Conservation (phyloP, 768 basidiomycete species). For the Phlebiopsis flavidoalba region DNA sequence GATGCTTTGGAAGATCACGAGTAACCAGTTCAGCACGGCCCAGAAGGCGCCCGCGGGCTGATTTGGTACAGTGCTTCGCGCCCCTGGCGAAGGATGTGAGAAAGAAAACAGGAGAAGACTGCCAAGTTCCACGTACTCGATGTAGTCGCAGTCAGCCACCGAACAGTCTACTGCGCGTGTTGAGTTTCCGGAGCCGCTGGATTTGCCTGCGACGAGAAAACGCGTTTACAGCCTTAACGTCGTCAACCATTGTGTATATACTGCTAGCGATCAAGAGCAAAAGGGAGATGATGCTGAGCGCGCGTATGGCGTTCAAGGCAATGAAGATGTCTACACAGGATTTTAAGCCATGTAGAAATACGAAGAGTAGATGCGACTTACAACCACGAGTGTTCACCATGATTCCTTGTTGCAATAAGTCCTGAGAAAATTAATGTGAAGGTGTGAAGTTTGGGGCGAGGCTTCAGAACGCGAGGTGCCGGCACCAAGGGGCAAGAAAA, state of each 20-base stretch:
- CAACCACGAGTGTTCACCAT: slow-evolving; percentile 8
- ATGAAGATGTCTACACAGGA: slow-evolving; percentile 52
- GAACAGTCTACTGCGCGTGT: slow-evolving; percentile 32
- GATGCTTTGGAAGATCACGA: slow-evolving; percentile 81
- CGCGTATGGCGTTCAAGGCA: slow-evolving; percentile 72
- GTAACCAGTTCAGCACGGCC: slow-evolving; percentile 81
- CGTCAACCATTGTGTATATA: slow-evolving; percentile 65
- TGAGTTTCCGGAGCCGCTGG: slow-evolving; percentile 25
- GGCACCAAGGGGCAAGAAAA: slow-evolving; percentile 1
- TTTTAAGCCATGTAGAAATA: background rate
- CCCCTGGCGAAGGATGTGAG: slow-evolving; percentile 33
- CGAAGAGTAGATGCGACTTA: background rate
- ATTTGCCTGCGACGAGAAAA: slow-evolving; percentile 35
- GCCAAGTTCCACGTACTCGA: slow-evolving; percentile 44
- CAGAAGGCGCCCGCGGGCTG: slow-evolving; percentile 90
- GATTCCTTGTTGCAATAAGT: background rate
- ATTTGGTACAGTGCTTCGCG: slow-evolving; percentile 85
- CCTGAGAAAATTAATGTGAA: background rate
- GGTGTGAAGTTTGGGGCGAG: background rate
- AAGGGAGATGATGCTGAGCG: slow-evolving; percentile 74
- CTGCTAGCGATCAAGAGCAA: slow-evolving; percentile 77
- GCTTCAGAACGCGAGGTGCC: slow-evolving; percentile 2
- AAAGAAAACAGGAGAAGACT: background rate
- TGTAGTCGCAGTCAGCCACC: slow-evolving; percentile 49
- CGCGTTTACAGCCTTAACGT: slow-evolving; percentile 69